phyloP scores from a whole-genome alignment of 2,329 filamentous ascomycete species.

The Penicillium concentricum region DNA sequence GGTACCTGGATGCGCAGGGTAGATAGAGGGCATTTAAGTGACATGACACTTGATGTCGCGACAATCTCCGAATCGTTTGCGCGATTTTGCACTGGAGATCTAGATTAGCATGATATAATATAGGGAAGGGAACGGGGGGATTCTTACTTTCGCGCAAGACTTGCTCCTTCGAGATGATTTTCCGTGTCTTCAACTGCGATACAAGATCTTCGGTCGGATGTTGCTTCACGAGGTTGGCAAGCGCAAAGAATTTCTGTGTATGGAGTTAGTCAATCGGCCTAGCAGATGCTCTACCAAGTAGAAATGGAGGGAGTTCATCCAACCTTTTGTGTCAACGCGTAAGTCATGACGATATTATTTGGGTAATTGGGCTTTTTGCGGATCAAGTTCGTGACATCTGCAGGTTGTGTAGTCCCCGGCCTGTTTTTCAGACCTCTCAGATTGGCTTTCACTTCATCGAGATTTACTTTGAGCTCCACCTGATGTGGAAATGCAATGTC shows the following conservation, averaged over 20 bases:
- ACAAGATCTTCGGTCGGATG: conserved; percentile 72
- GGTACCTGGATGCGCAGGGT: conserved; percentile 78
- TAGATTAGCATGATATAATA: conserved; percentile 21
- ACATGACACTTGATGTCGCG: conserved; percentile 82
- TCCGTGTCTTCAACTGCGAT: conserved; percentile 61
- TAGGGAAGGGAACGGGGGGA: conserved; percentile 2
- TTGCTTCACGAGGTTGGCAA: conserved; percentile 72
- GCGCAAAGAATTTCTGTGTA: conserved; percentile 67
- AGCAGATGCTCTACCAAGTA: background rate
- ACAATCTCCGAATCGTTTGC: conserved; percentile 86
- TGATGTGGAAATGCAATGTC: conserved; percentile 90
- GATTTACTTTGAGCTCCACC: conserved; percentile 87
- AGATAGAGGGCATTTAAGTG: conserved; percentile 87
- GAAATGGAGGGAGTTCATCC: conserved; percentile 26
- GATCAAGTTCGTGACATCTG: conserved; percentile 79
- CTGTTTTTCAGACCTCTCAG: conserved; percentile 93
- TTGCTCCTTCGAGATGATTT: conserved; percentile 73
- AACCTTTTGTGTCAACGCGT: conserved; percentile 87
- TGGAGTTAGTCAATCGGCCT: background rate
- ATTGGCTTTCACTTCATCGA: conserved; percentile 86
- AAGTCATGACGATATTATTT: conserved; percentile 82
- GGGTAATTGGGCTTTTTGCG: conserved; percentile 65
- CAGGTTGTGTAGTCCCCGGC: conserved; percentile 88
- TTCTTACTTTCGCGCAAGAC: conserved; percentile 77
- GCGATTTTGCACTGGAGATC: conserved; percentile 66